Base-by-base conservation (phyloP, 2,329 filamentous ascomycete genomes). In the Lecanicillium sp. region DNA sequence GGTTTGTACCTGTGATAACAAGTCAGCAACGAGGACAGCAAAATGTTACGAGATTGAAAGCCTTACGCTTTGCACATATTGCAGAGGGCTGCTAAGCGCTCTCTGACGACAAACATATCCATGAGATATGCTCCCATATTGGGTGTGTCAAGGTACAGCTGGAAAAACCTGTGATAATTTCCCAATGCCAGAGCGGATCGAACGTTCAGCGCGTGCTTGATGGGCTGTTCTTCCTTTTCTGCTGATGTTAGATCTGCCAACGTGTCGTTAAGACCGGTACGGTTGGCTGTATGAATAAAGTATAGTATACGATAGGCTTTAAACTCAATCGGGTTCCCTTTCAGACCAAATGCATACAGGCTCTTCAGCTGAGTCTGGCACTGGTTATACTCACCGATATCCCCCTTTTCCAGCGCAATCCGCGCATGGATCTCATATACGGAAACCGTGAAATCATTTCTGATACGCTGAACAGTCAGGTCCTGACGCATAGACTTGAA, bases 371-470 rank as follows among this genome's bases (percentile, higher is more conserved):
- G 92, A 55, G 92, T 96, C 71, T 98, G 92, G 66, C 92, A 98
- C 75, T 98, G 92, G 71, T 98, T 98, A 92, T 98, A 98, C 92
- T 98, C 92, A 98, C 92, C 90, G 71, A 96, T 78, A 72, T 98
- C 92, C 67, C 85, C 88, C 75, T 94, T 95, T 66, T 98, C 90
- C 64, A 98, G 73, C 50, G 92, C 92, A 65, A 98, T 96, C 44
- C 92, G 83, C 47, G 90, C 92, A 66, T 98, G 92, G 45, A 90
- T 94, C 67, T 98, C 92, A 64, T 98, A 98, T 34, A 95, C 92
- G 46, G 77, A 83, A 47, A 96, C 89, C 18, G 92, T 96, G 59
- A 98, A 96, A 38, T 94, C 85, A 63, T 88, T 95, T 66, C 87
- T 89, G 67, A 98, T 88, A 56, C 86, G 90, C 64, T 98, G 92